phyloP scores from a whole-genome alignment of 2,329 filamentous ascomycete genomes.

The Exutisphaerella laricina region DNA sequence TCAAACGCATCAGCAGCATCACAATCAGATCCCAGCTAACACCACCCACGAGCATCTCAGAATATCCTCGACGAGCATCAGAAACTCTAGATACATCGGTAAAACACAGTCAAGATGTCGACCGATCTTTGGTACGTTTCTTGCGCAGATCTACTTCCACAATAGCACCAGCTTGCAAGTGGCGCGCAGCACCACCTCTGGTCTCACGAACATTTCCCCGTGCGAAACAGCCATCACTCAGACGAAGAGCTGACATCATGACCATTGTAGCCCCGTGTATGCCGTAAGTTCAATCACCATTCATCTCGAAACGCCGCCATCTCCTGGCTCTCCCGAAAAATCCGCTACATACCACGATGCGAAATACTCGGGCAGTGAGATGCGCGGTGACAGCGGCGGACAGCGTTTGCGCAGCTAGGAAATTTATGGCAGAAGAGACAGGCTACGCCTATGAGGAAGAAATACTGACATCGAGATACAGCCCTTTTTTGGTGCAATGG shows the following conservation, averaged over 20 bases:
- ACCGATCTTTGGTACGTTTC: constrained; percentile 66
- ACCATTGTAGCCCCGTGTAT: constrained; percentile 76
- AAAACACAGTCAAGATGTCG: constrained; percentile 57
- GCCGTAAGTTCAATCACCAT: constrained; percentile 67
- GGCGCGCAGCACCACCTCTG: not conserved
- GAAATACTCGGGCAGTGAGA: too few relatives aligned
- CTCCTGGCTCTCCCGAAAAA: constrained; percentile 13
- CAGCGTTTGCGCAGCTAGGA: not conserved
- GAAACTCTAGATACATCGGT: constrained; percentile 5
- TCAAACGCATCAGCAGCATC: not conserved
- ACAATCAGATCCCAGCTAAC: not conserved
- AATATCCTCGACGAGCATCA: not conserved
- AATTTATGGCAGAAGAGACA: not conserved
- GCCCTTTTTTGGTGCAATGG: constrained; percentile 97
- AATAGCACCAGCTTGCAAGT: constrained; percentile 3
- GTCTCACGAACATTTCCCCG: not conserved
- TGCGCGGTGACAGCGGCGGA: too few relatives aligned
- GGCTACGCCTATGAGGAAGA: too few relatives aligned
- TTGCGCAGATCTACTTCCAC: constrained; percentile 41
- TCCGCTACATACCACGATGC: not conserved
- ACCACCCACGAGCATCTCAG: constrained; percentile 2
- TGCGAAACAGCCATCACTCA: not conserved
- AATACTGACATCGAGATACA: constrained; percentile 33
- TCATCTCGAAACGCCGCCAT: constrained; percentile 8
- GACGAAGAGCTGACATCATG: constrained; percentile 20